These are phyloP conservation scores for Udeniomyces megalosporus DNA, from an alignment of 768 basidiomycete genomes.

Conservation along the genomic window DNA sequence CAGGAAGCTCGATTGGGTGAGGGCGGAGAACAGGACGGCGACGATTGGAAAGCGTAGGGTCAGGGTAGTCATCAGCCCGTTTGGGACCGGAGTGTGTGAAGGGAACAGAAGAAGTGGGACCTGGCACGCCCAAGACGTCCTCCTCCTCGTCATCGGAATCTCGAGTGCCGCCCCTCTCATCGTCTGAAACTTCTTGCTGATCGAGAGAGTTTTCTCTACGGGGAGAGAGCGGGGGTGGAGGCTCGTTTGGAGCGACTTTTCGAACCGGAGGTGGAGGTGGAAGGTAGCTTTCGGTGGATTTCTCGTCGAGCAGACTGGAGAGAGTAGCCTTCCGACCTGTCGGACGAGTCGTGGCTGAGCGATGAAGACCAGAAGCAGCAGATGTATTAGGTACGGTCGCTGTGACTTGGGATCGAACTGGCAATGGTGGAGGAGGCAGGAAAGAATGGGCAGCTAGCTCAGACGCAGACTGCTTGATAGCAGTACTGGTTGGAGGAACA, in stretches of 20 bases:
- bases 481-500: too few relatives aligned
- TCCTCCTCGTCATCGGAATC: conserved; percentile 2
- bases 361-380: neutral
- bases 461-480: too few relatives aligned
- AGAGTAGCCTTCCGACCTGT: neutral
- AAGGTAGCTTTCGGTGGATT: neutral
- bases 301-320: neutral
- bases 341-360: neutral
- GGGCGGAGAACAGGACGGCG: conserved; percentile 30
- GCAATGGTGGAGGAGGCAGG: too few relatives aligned
- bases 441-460: too few relatives aligned
- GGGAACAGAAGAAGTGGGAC: neutral
- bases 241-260: neutral
- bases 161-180: neutral
- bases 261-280: neutral
- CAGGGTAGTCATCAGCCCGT: conserved; percentile 30
- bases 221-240: neutral
- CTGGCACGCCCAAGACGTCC: neutral
- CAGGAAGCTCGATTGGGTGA: conserved; percentile 16
- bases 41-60: conserved; percentile 33
- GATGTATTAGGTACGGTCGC: neutral
- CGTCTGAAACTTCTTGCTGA: neutral
- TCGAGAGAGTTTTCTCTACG: neutral
- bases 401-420: neutral
- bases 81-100: neutral